Evolutionary conservation across 148 eudicot species (phyloP), one percentile per base, ranked within the genome.

Genomic region (Camellia sinensis): DNA sequence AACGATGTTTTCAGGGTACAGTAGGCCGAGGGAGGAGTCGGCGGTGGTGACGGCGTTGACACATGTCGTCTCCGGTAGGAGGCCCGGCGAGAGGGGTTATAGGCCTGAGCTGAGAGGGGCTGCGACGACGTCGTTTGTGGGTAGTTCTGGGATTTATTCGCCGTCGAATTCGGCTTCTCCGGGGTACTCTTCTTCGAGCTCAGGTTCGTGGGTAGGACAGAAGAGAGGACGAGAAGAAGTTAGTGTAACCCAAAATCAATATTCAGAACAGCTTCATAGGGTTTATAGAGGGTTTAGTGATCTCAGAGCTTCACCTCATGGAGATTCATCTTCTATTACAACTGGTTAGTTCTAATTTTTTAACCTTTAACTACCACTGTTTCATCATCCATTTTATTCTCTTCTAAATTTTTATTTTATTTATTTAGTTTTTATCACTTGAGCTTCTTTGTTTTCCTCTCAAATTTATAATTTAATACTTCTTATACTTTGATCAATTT

Each of bases 11-110:
- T 19, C 77, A 7, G 75, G 71, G 64, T 82, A 79, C 57, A 77
- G 71, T 69, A 83, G 76, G 75, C 41, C 89, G 11, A 71, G 89
- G 70, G 97, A 92, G 83, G 88, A 87, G 83, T 92, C 92, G 0
- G 93, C 91, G 44, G 88, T 92, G 67, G 80, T 74, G 29, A 73
- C 79, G 75, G 82, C 80, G 5, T 62, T 92, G 52, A 89, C 76
- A 15, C 64, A 56, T 64, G 82, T 73, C 48, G 81, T 81, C 7
- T 73, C 60, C 43, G 77, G 82, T 3, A 63, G 59, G 50, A 40
- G 72, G 56, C 37, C 19, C 15, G 75, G 60, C 11, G 52, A 17
- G 29, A 8, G 50, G 37, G 45, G 6, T 37, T 41, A 64, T 18
- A 46, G 48, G 68, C 81, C 72, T 3, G 79, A 70, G 6, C 13